Evolutionary conservation across 495 filamentous ascomycete species (phyloP), one percentile per base, ranked within the genome.

Genomic region (Podospora tetraspora): DNA sequence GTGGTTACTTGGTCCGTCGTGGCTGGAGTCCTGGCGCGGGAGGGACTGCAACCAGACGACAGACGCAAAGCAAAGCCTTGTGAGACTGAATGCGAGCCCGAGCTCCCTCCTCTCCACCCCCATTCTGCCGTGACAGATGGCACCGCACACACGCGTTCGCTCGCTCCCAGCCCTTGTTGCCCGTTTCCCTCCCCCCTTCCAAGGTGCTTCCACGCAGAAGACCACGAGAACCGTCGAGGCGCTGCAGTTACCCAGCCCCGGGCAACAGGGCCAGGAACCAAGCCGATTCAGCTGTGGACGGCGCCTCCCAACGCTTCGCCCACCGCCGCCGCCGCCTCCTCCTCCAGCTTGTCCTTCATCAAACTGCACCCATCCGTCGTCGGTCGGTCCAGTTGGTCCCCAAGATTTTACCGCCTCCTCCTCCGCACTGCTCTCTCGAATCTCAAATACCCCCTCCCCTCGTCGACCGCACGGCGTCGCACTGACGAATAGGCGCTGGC

Each of bases 151-250:
- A 12, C 24, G 29, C 19, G 57, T 3, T 25, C 19, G 22, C 52
- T 23, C 32, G 60, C 58, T 21, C 30, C 27, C 56, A 21, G 32
- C 32, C 63, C 21, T 27, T 27, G 27, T 5, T 37, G 34, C 34
- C 34, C 34, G 34, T 16, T 43, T 27, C 58, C 56, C 43, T 62
- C 24, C 24, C 16, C 11, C 57, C 59, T 70, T 70, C 63, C 59
- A 66, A 62, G 34, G 34, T 57, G 58, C 68, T 70, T 70, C 68
- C 64, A 67, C 61, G 64, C 65, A 30, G 67, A 63, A 70, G 27
- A 64, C 66, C 64, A 70, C 69, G 70, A 67, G 72, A 72, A 72
- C 70, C 69, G 70, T 66, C 68, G 68, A 61, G 68, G 64, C 67
- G 63, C n/a, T 69, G 69, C 73, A 68, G 64, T 71, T 64, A 62